These are phyloP conservation scores for Conringia planisiliqua DNA, from an alignment of 345 rosid genomes.

Conservation along the genomic window DNA sequence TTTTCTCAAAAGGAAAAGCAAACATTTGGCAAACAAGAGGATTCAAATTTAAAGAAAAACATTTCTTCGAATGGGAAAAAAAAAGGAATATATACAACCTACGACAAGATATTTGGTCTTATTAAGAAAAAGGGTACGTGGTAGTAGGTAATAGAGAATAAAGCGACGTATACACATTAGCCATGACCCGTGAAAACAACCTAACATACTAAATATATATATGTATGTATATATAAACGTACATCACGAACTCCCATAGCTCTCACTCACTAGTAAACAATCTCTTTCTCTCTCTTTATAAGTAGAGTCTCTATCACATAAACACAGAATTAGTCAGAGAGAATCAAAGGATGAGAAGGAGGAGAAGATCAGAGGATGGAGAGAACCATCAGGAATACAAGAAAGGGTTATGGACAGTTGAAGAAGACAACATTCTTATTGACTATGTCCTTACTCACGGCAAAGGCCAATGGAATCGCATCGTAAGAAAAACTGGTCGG, in stretches of 20 bases:
- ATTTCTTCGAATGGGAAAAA: too few relatives aligned
- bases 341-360: conserved; percentile 18
- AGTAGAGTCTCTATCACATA: background rate
- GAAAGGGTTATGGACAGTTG: conserved; percentile 55
- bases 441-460: conserved; percentile 47
- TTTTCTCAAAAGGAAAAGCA: too few relatives aligned
- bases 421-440: conserved; percentile 48
- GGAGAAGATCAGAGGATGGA: conserved; percentile 4
- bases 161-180: background rate
- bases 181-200: background rate
- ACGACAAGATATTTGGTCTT: background rate
- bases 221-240: background rate
- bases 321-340: background rate
- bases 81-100: background rate
- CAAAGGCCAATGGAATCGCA: conserved; percentile 52
- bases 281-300: background rate
- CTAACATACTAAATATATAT: background rate
- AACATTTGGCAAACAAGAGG: too few relatives aligned
- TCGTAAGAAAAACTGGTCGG: conserved; percentile 44
- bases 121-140: background rate
- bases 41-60: too few relatives aligned
- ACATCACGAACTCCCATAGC: background rate
- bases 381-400: conserved; percentile 29
- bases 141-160: background rate
- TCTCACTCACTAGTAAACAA: background rate